Conservation (phyloP, 305 asterid genomes). For the Plantago coronopus region DNA sequence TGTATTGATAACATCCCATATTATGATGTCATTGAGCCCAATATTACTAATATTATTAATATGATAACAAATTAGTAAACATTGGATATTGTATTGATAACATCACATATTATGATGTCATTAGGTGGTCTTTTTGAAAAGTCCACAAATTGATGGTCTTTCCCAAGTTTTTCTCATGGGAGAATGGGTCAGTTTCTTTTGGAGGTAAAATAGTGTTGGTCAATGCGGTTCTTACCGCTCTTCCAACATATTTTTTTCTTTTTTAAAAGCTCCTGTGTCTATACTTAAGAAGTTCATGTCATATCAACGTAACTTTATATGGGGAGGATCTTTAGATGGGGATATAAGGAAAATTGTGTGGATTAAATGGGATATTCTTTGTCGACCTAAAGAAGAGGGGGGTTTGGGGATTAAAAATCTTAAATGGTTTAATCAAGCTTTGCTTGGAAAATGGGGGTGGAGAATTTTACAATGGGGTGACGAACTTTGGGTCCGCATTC, state of each 20-base stretch:
- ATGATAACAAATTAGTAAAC: too few relatives aligned
- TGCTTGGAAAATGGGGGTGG: not conserved
- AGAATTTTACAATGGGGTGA: not conserved
- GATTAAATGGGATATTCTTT: not conserved
- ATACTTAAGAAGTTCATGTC: not conserved
- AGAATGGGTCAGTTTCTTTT: not conserved
- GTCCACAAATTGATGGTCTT: too few relatives aligned
- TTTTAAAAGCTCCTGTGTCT: not conserved
- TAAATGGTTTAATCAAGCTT: not conserved
- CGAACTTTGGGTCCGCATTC: not conserved
- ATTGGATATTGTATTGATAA: too few relatives aligned
- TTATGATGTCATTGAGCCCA: too few relatives aligned
- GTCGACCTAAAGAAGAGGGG: not conserved
- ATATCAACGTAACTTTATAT: not conserved
- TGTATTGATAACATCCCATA: too few relatives aligned
- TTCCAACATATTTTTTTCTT: not conserved
- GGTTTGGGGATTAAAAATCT: not conserved
- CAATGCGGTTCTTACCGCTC: not conserved
- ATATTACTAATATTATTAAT: too few relatives aligned
- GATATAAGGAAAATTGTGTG: not conserved
- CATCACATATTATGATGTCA: too few relatives aligned
- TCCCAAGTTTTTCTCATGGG: too few relatives aligned
- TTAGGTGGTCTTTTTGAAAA: too few relatives aligned
- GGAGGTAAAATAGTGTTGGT: not conserved
- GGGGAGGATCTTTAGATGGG: not conserved